phyloP scores from a whole-genome alignment of 129 eudicot species.

The Arctium minus region DNA sequence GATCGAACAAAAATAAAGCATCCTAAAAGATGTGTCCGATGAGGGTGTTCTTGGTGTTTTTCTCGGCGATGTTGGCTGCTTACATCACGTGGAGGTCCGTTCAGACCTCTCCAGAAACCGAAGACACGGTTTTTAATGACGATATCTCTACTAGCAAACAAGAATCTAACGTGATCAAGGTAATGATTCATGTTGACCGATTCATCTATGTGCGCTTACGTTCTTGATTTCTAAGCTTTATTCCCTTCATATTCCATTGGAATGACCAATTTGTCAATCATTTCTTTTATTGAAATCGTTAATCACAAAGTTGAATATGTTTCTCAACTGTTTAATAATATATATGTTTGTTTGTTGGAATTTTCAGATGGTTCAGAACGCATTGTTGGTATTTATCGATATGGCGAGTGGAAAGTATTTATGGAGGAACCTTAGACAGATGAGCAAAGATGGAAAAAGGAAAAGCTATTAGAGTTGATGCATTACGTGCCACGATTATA shows the following conservation, averaged over 20 bases:
- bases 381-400: slow-evolving; percentile 50
- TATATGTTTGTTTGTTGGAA: background rate
- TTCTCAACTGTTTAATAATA: background rate
- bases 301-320: background rate
- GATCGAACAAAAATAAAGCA: background rate
- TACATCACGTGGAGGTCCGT: background rate
- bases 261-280: background rate
- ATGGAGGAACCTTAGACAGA: slow-evolving; percentile 44
- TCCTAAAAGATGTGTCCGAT: background rate
- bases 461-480: slow-evolving; percentile 7
- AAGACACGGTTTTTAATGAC: slow-evolving; percentile 1
- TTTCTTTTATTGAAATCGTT: background rate
- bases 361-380: slow-evolving; percentile 39
- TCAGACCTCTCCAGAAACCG: background rate
- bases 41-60: slow-evolving; percentile 5
- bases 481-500: background rate
- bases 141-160: slow-evolving; percentile 14
- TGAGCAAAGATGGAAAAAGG: slow-evolving; percentile 20
- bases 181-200: background rate
- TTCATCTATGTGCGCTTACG: background rate
- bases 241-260: background rate
- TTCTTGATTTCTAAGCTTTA: background rate
- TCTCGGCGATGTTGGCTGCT: background rate
- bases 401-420: slow-evolving; percentile 64
- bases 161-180: slow-evolving; percentile 24